Evolutionary conservation across 2,329 filamentous ascomycete species (phyloP).

Genomic region (Tothia fuscella): DNA sequence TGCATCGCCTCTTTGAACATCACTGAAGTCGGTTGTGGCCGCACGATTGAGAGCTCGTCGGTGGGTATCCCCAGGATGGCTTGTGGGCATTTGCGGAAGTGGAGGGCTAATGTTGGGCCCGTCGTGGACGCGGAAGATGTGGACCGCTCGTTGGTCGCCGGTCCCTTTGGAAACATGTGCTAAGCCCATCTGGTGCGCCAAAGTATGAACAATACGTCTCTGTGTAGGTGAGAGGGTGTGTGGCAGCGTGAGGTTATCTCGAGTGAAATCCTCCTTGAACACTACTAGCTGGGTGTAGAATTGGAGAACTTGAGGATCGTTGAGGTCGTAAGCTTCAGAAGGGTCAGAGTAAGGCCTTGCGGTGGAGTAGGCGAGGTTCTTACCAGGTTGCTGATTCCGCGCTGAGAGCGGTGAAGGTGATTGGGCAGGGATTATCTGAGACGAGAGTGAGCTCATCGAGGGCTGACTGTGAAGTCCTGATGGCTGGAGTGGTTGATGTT

Average conservation of each 20-base stretch:
- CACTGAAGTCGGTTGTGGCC: conserved; percentile 94
- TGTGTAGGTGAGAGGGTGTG: conserved; percentile 69
- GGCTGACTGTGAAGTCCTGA: conserved; percentile 68
- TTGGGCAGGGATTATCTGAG: conserved; percentile 47
- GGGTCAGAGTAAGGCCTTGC: conserved; percentile 13
- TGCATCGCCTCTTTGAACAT: conserved; percentile 60
- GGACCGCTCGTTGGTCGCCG: conserved; percentile 78
- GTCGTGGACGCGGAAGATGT: conserved; percentile 64
- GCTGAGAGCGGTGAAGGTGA: conserved; percentile 58
- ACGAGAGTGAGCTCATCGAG: conserved; percentile 69
- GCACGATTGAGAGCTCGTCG: conserved; percentile 81
- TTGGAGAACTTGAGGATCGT: conserved; percentile 74
- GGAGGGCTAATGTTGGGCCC: conserved; percentile 49
- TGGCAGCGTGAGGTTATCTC: conserved; percentile 77
- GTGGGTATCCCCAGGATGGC: conserved; percentile 61
- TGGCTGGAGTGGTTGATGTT: conserved; percentile 62
- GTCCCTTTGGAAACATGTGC: conserved; percentile 83
- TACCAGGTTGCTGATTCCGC: conserved; percentile 35
- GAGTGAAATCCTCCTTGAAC: conserved; percentile 68
- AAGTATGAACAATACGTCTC: conserved; percentile 80
- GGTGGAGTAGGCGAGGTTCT: neutral
- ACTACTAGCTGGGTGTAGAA: conserved; percentile 85
- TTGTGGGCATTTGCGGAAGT: conserved; percentile 47
- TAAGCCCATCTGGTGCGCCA: conserved; percentile 89
- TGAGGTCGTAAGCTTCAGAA: conserved; percentile 64